phyloP scores from a whole-genome alignment of 2,329 filamentous ascomycete genomes.

The Didymella pinodella region DNA sequence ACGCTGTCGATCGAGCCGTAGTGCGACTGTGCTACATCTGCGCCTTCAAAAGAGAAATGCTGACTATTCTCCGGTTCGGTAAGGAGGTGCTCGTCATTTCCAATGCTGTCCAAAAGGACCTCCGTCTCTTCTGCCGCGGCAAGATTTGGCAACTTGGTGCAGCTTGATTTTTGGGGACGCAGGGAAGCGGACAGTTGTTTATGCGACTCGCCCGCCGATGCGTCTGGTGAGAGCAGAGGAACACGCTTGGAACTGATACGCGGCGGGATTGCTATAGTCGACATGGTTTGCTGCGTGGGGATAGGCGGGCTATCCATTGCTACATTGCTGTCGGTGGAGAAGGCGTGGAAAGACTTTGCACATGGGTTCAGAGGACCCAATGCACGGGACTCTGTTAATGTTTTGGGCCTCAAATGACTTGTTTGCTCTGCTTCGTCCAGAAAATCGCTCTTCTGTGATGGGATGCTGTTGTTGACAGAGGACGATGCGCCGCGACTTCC shows the following conservation, averaged over 20 bases:
- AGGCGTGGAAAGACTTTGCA: conserved; percentile 21
- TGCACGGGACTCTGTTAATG: conserved; percentile 1
- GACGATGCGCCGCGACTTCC: neutral
- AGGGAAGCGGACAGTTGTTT: conserved; percentile 1
- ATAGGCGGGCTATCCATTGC: conserved; percentile 20
- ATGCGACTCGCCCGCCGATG: neutral
- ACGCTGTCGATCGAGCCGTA: conserved; percentile 12
- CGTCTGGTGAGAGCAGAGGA: conserved; percentile 20
- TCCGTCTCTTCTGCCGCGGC: neutral
- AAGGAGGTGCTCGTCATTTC: neutral
- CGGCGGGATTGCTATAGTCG: conserved; percentile 17
- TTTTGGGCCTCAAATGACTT: neutral
- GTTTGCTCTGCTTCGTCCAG: neutral
- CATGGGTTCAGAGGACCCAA: conserved; percentile 15
- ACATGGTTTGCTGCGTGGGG: conserved; percentile 6
- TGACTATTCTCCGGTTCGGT: neutral
- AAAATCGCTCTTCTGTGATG: neutral
- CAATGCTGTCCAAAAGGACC: neutral
- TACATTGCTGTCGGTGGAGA: conserved; percentile 18
- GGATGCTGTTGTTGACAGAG: neutral
- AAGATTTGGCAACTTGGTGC: conserved; percentile 29
- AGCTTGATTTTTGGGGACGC: conserved; percentile 9
- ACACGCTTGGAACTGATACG: conserved; percentile 30
- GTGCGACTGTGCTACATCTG: neutral
- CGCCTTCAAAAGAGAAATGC: neutral